Evolutionary conservation across 257 asterid genomes (phyloP), one percentile per base, ranked within the genome.

Genomic region (Forsythia suspensa): DNA sequence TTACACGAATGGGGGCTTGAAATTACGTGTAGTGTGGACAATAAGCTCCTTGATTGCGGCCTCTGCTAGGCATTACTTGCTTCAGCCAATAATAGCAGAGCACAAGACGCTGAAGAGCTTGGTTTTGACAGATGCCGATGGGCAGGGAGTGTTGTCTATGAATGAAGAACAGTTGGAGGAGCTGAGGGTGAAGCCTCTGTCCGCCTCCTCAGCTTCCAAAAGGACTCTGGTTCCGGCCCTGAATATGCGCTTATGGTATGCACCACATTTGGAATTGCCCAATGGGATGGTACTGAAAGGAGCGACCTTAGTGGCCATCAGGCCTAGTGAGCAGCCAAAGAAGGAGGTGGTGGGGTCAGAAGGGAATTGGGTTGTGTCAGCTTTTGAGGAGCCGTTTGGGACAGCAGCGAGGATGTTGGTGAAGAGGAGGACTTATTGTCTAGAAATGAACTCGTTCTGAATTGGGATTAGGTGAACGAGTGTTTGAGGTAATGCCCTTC

Each of bases 361-460:
- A 78, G 91, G 85, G 63, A 85, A 80, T 77, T 94, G 91, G 98
- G 91, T 94, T 8, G 92, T 88, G 0, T 82, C 92, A 0, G 89
- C 92, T 36, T 94, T 94, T 82, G 97, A 92, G 79, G 97, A 90
- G 84, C 97, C 98, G 1, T 94, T 71, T 61, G 86, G 89, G 71
- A 82, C 90, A 40, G 98, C 98, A 77, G 95, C 92, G 0, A 94
- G 90, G 90, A 90, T 92, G 96, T 77, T 94, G 92, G 86, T 88
- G 72, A 94, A 87, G 89, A 79, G 97, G 87, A 92, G 96, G 89
- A 92, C 98, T 21, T 92, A 92, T 71, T 94, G 96, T 84, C 82
- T 94, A 82, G 98, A 94, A 83, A 94, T 94, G 97, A 94, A 94
- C 92, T 90, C 98, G 3, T 94, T 94, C 80, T 94, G 88, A 89